Conservation (phyloP, 371 early-diverging fungal genomes). For the Lichtheimia hyalospora region DNA sequence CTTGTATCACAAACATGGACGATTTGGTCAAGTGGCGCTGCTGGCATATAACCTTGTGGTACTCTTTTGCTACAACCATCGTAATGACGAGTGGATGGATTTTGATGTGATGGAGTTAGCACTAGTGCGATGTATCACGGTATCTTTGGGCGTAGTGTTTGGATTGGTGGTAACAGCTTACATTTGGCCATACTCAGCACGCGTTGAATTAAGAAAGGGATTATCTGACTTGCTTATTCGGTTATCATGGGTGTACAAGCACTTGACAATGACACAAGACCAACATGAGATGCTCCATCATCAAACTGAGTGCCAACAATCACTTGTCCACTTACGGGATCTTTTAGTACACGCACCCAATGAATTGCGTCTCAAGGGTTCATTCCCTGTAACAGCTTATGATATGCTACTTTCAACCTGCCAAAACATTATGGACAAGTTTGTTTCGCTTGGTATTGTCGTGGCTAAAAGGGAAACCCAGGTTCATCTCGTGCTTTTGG, state of each 20-base stretch:
- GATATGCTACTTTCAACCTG: slow-evolving; percentile 63
- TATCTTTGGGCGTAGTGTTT: slow-evolving; percentile 63
- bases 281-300: slow-evolving; percentile 11
- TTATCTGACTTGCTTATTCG: slow-evolving; percentile 63
- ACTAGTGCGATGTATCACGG: slow-evolving; percentile 62
- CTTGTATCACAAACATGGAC: slow-evolving; percentile 63
- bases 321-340: slow-evolving; percentile 52
- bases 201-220: slow-evolving; percentile 73
- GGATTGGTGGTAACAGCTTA: slow-evolving; percentile 55
- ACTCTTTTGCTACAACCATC: slow-evolving; percentile 65
- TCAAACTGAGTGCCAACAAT: slow-evolving; percentile 29
- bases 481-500: slow-evolving; percentile 52
- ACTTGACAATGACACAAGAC: slow-evolving; percentile 35
- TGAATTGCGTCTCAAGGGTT: slow-evolving; percentile 64
- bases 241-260: slow-evolving; percentile 67
- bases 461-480: slow-evolving; percentile 65
- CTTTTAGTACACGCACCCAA: slow-evolving; percentile 70
- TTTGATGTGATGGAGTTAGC: slow-evolving; percentile 62
- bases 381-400: slow-evolving; percentile 71
- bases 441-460: slow-evolving; percentile 68
- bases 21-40: slow-evolving; percentile 75
- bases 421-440: slow-evolving; percentile 75
- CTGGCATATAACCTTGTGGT: slow-evolving; percentile 78
- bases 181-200: slow-evolving; percentile 83
- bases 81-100: slow-evolving; percentile 54